Percentiles rank a stretch among this genome's conserved stretches.
These are phyloP conservation scores for Heliocybe sulcata DNA, from an alignment of 1,284 basidiomycete species.

Conservation along the genomic window DNA sequence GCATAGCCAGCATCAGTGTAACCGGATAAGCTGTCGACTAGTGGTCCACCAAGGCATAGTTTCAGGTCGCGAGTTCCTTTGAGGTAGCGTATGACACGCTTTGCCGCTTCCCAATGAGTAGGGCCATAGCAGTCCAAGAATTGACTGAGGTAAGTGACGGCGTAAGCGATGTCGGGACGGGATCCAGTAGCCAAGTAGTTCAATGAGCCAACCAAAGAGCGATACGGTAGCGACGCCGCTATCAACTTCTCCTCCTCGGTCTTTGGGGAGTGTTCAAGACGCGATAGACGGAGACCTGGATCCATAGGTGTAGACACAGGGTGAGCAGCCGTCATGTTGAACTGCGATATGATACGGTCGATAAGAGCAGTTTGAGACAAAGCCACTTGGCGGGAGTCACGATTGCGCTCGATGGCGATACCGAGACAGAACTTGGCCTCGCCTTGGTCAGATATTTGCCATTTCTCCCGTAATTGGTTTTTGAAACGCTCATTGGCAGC, in stretches of 20 bases:
- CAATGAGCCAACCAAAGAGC: too few species aligned
- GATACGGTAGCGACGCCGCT: too few species aligned
- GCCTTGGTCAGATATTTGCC: constrained; percentile 23
- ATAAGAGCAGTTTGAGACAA: too few species aligned
- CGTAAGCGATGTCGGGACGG: constrained; percentile 12
- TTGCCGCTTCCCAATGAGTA: constrained; percentile 29
- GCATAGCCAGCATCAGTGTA: constrained; percentile 36
- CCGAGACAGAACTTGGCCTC: constrained; percentile 18
- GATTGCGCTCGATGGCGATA: constrained; percentile 13
- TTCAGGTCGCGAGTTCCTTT: constrained; percentile 25
- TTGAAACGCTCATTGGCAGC: constrained; percentile 18
- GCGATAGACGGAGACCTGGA: too few species aligned
- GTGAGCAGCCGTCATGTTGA: too few species aligned
- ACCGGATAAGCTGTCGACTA: constrained; percentile 18
- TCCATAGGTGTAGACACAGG: too few species aligned
- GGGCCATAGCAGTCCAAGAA: constrained; percentile 14
- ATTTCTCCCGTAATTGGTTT: constrained; percentile 16
- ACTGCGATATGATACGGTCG: too few species aligned
- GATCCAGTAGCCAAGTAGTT: too few species aligned
- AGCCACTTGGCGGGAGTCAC: too few species aligned
- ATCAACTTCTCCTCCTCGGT: too few species aligned
- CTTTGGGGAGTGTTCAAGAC: too few species aligned
- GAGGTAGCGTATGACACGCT: constrained; percentile 33
- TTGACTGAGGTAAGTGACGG: constrained; percentile 9
- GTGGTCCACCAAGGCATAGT: constrained; percentile 21